A percentile compares a stretch with the other conserved stretches of the same genome.
Conservation (phyloP, 2,329 filamentous ascomycete species). For the Fusarium continuum region DNA sequence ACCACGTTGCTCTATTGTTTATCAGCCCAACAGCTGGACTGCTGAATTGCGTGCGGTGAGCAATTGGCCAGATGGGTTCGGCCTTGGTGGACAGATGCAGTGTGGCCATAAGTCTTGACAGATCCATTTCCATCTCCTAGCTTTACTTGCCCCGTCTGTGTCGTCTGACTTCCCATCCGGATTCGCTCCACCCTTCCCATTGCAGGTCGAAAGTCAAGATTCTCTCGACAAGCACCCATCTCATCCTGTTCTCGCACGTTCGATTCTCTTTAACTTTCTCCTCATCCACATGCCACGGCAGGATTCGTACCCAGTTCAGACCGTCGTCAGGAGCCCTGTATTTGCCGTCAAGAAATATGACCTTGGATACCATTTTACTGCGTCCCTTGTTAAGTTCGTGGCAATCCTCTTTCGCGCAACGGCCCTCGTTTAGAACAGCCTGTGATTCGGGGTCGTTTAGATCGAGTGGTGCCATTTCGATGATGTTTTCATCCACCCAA, state of each 20-base stretch:
- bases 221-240: conserved; percentile 52
- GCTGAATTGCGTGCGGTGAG: too few species aligned
- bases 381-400: conserved; percentile 49
- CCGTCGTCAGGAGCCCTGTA: conserved; percentile 43
- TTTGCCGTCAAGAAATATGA: conserved; percentile 49
- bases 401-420: conserved; percentile 49
- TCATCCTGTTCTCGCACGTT: conserved; percentile 47
- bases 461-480: conserved; percentile 51
- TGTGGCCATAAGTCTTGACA: not conserved
- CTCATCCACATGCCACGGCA: conserved; percentile 46
- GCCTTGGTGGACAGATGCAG: too few species aligned
- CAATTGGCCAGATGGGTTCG: not conserved
- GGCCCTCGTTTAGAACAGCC: conserved; percentile 47
- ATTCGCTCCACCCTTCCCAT: conserved; percentile 47
- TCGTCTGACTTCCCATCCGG: conserved; percentile 38
- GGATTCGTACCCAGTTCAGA: conserved; percentile 46
- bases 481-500: conserved; percentile 51
- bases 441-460: conserved; percentile 48
- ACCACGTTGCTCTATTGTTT: too few species aligned
- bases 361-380: conserved; percentile 51
- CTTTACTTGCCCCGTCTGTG: conserved; percentile 18
- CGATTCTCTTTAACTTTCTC: conserved; percentile 40
- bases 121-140: not conserved
- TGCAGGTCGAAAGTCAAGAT: conserved; percentile 51
- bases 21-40: too few species aligned